Base-by-base conservation (phyloP, 2,329 filamentous ascomycete genomes). In the Fusarium sp. region DNA sequence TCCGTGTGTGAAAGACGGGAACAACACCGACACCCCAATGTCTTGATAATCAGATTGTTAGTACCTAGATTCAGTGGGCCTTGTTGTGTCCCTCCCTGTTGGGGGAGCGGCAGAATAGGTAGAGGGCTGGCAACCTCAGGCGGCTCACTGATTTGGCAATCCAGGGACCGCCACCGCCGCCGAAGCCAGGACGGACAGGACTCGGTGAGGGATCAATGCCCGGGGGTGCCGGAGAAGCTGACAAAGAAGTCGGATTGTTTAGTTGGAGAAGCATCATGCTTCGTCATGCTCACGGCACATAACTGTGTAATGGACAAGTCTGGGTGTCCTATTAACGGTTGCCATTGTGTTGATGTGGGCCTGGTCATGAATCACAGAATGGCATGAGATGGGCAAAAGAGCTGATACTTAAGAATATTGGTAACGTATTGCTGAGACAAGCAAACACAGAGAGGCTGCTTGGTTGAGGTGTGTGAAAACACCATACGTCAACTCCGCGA, bases 121-220 rank as follows among this genome's bases (percentile, higher is more conserved):
- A 42, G 44, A 31, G 46, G 29, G 58, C 35, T 37, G 35, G 35
- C 46, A 41, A 46, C 44, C 44, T 46, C 21, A 38, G 33, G 49
- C 33, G 19, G 38, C 56, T 51, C 27, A 38, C 54, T 42, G 48
- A 41, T 38, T 51, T 60, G 54, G 45, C 45, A 59, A 29, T 48
- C 66, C 60, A 65, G 70, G 60, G 62, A 72, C 70, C 64, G 72
- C 74, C 65, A 75, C 73, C 62, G 37, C 68, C 29, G 69, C 75
- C 63, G 75, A 73, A 55, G 61, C 58, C 69, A 69, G 68, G 58
- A 33, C 39, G 16, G 63, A 25, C 38, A 68, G 65, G 37, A 75
- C 73, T 77, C 69, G 76, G 73, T 77, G 74, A 76, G 58, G 51
- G 51, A 67, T 77, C 51, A 54, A 74, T 60, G 69, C 63, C 69